Evolutionary conservation across 2,329 filamentous ascomycete species (phyloP), one percentile per base, ranked within the genome.

Genomic region (Daldinia eschscholtzii): DNA sequence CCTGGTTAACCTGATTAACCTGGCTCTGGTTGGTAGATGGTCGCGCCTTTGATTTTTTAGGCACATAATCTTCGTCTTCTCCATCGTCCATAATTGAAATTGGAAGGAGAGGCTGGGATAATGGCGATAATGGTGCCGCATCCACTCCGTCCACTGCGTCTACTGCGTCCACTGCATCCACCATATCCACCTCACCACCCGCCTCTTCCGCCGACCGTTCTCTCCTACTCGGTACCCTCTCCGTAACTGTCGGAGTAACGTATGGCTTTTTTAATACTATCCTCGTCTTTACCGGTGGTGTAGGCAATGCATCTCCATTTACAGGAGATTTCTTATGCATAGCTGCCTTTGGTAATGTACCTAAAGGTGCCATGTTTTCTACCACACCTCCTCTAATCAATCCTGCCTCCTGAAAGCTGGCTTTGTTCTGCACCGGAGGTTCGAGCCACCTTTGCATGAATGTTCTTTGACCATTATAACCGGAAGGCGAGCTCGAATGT

Each of bases 291-390:
- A 76, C 73, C 1, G 67, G 65, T 42, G 73, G 69, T 28, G 67
- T 46, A 6, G 70, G 65, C 20, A 64, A 26, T 10, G 70, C 64
- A 12, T 82, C 84, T 41, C 80, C 73, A 64, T 73, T 76, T 56
- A 75, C 72, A 63, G 74, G 79, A 62, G 77, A 77, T 75, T 82
- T 84, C 81, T 89, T 88, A 72, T 89, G 83, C 77, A 88, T 86
- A 55, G 86, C 81, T 23, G 85, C 86, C 80, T 87, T 88, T 12
- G 94, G 94, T 73, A 90, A 84, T 61, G 89, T 86, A 44, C 94
- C 94, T 63, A 97, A 82, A 28, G 94, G 91, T 60, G 90, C 90
- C 94, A 97, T 97, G 75, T 91, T 91, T 80, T 93, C 91, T 65
- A 97, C 84, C 18, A 97, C 92, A 71, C 92, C 92, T 79, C 89